A percentile compares a stretch with the other conserved stretches of the same genome.
Conservation (phyloP, 768 basidiomycete species). For the Auriculariales sp. region DNA sequence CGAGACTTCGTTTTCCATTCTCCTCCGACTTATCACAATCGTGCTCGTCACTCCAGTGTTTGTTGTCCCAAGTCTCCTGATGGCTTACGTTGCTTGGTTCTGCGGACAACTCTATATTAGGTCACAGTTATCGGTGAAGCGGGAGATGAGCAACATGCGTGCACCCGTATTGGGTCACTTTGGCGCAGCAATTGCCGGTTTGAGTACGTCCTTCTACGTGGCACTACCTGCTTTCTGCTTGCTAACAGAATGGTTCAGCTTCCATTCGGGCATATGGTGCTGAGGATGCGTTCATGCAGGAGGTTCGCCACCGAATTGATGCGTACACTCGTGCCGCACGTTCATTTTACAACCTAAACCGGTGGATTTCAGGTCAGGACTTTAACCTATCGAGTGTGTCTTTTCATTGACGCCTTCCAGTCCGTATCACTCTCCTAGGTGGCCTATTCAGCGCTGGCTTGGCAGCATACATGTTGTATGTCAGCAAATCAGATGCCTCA, state of each 20-base stretch:
- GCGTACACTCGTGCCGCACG: conserved; percentile 12
- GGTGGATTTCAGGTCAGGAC: conserved; percentile 3
- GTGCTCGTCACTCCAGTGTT: conserved; percentile 9
- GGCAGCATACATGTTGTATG: conserved; percentile 22
- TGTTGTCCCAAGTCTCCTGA: conserved; percentile 7
- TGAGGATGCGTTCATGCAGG: conserved; percentile 13
- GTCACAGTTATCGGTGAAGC: conserved; percentile 23
- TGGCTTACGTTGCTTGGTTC: conserved; percentile 13
- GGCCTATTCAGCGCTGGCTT: conserved; percentile 21
- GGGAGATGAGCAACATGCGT: conserved; percentile 20
- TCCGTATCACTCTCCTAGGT: conserved; percentile 23
- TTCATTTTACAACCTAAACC: conserved; percentile 14
- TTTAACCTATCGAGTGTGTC: no score
- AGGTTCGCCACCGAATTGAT: conserved; percentile 17
- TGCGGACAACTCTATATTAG: conserved; percentile 23
- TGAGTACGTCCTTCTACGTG: conserved; percentile 2
- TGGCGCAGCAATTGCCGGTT: conserved; percentile 20
- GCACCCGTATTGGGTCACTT: conserved; percentile 22
- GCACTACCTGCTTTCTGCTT: conserved; percentile 1
- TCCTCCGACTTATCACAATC: conserved; percentile 10
- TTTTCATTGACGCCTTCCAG: neutral
- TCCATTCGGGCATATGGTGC: conserved; percentile 23
- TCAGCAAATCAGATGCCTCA: conserved; percentile 1
- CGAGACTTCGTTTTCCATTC: conserved; percentile 6
- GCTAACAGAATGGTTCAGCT: conserved; percentile 7